These are phyloP conservation scores for Penicillium polonicum DNA, from an alignment of 2,329 filamentous ascomycete genomes.

Conservation along the genomic window DNA sequence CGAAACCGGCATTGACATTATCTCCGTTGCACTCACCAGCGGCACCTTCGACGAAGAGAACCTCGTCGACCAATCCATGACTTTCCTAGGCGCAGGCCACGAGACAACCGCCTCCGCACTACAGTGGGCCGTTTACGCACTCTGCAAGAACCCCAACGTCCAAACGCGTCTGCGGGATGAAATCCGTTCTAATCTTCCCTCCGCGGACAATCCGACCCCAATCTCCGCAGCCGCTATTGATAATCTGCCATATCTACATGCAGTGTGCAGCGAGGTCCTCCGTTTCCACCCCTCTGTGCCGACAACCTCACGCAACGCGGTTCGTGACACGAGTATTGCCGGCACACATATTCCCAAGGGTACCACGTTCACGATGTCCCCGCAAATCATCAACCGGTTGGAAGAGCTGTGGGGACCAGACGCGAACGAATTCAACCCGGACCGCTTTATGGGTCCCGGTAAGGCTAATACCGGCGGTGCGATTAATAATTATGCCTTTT, in stretches of 20 bases:
- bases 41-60: conserved; percentile 75
- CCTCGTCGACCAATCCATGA: conserved; percentile 87
- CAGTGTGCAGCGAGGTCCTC: conserved; percentile 74
- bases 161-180: conserved; percentile 68
- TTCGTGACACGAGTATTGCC: conserved; percentile 64
- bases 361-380: conserved; percentile 65
- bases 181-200: conserved; percentile 61
- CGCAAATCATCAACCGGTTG: conserved; percentile 69
- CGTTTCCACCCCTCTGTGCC: conserved; percentile 72
- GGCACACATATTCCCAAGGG: conserved; percentile 66
- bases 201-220: conserved; percentile 57
- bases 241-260: conserved; percentile 73
- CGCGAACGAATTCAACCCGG: conserved; percentile 73
- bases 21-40: conserved; percentile 75
- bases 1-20: conserved; percentile 63
- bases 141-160: conserved; percentile 64
- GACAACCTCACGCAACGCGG: conserved; percentile 65
- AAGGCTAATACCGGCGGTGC: conserved; percentile 66
- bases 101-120: conserved; percentile 75
- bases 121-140: conserved; percentile 71
- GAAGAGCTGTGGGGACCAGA: conserved; percentile 72
- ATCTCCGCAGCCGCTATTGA: conserved; percentile 62
- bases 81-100: conserved; percentile 78
- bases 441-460: conserved; percentile 63
- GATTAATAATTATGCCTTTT: conserved; percentile 69